phyloP scores from a whole-genome alignment of 371 early-diverging fungal genomes.

The Umbelopsis sp. region DNA sequence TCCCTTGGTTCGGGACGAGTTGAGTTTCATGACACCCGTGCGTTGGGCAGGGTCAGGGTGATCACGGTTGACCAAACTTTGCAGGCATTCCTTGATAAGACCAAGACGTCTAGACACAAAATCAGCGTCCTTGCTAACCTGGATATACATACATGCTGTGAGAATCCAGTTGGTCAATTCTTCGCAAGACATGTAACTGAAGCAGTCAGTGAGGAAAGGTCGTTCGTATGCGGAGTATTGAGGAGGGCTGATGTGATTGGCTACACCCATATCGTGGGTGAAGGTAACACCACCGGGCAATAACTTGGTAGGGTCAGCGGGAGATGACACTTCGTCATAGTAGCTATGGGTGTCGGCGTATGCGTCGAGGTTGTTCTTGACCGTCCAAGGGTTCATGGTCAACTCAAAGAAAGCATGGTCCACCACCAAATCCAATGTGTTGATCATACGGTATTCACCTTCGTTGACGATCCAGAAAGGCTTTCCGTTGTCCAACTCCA shows the following conservation, averaged over 20 bases:
- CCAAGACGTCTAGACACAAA: conserved; percentile 11
- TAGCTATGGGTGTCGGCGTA: conserved; percentile 14
- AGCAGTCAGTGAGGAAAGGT: conserved; percentile 9
- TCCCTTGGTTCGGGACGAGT: conserved; percentile 20
- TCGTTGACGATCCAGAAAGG: conserved; percentile 22
- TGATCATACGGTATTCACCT: conserved; percentile 25
- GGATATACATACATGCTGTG: conserved; percentile 21
- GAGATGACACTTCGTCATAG: conserved; percentile 15
- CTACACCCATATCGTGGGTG: conserved; percentile 24
- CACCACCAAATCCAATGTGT: conserved; percentile 24
- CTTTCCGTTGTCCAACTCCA: background rate
- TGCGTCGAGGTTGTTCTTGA: conserved; percentile 20
- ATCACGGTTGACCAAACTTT: conserved; percentile 22
- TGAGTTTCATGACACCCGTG: conserved; percentile 19
- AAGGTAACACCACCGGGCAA: conserved; percentile 19
- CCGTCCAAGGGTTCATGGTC: conserved; percentile 22
- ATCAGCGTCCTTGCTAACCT: conserved; percentile 9
- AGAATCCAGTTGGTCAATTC: conserved; percentile 24
- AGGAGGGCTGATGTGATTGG: conserved; percentile 12
- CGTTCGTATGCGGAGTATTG: conserved; percentile 18
- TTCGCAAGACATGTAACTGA: conserved; percentile 22
- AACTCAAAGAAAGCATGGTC: conserved; percentile 26
- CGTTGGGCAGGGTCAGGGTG: conserved; percentile 19
- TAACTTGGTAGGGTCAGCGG: background rate
- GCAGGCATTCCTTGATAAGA: conserved; percentile 21